Base-by-base conservation (phyloP, 768 basidiomycete species). In the Tylopilus plumbeoviolaceoides region DNA sequence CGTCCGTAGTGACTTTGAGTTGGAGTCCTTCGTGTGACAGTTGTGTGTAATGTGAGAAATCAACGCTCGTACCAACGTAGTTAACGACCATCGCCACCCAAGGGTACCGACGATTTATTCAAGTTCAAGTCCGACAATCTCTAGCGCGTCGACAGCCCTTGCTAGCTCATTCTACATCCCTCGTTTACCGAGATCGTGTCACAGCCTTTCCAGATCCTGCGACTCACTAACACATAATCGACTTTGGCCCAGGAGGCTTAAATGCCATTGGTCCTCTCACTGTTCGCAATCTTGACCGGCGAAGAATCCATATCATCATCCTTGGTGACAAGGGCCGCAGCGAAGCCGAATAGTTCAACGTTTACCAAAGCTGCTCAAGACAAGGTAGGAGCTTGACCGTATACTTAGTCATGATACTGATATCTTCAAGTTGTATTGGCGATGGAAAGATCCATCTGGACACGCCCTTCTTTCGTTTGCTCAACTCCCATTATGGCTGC, bases 401-500 rank as follows among this genome's bases (percentile, higher is more conserved):
- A 6, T 49, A 1, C 3, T 48, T 38, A 1, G 7, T 20, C 48
- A n/a, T 27, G 21, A 39, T 55, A 43, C 52, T 47, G 3, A 59
- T 51, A 4, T 43, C 28, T n/a, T n/a, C n/a, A n/a, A n/a, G n/a
- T n/a, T 23, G 23, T 23, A 23, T 35, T 31, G 95, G 91, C 60
- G 93, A 98, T 71, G 97, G 97, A 33, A 85, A 82, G 56, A 75
- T 98, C 48, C 87, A 95, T 69, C 79, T 99, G 62, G 94, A 99
- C 70, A 98, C 95, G 0, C 89, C 93, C 5, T 95, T 98, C 80
- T 95, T 95, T 46, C 90, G 97, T 54, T 81, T 99, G 41, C 72
- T 99, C 62, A 99, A 98, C 97, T 4, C 97, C 97, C 31, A 88
- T 99, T 72, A 98, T 98, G 97, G 94, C 98, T 36, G 95, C 95